Evolutionary conservation across 345 rosid genomes (phyloP).

Genomic region (Euphorbia lathyris): DNA sequence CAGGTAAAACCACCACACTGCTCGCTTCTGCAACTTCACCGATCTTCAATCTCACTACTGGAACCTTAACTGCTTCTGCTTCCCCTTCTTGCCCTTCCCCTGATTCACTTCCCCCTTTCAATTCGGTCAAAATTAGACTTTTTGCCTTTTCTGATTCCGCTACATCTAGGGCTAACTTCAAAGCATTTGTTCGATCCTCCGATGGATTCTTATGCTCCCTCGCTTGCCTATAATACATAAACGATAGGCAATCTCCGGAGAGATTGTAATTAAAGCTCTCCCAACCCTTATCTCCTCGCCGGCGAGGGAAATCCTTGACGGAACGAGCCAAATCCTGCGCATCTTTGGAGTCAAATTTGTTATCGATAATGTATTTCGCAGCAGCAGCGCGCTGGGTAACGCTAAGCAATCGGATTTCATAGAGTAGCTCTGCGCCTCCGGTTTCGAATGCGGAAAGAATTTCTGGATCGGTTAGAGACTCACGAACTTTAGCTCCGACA

Average conservation of each 20-base stretch:
- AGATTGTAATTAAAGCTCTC: conserved; percentile 49
- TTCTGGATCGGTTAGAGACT: conserved; percentile 55
- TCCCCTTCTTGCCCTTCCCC: conserved; percentile 31
- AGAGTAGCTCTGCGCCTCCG: conserved; percentile 71
- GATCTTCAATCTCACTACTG: conserved; percentile 61
- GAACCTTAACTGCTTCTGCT: conserved; percentile 35
- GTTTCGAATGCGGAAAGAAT: conserved; percentile 55
- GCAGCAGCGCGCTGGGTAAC: conserved; percentile 57
- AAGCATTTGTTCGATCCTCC: conserved; percentile 39
- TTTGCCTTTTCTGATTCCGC: conserved; percentile 70
- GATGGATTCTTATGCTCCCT: conserved; percentile 58
- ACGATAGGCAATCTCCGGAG: conserved; percentile 81
- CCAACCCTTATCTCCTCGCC: conserved; percentile 60
- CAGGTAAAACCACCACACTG: conserved; percentile 66
- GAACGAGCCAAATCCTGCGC: conserved; percentile 74
- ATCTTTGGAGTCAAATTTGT: conserved; percentile 44
- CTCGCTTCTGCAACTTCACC: conserved; percentile 85
- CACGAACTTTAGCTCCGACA: conserved; percentile 78
- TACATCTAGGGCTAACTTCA: conserved; percentile 55
- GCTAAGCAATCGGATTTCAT: conserved; percentile 71
- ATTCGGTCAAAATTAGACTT: conserved; percentile 37
- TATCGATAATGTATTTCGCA: conserved; percentile 44
- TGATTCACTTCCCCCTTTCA: conserved; percentile 36
- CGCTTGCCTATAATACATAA: conserved; percentile 68
- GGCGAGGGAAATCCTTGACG: conserved; percentile 77